A percentile compares a stretch with the other conserved stretches of the same genome.
phyloP scores from a whole-genome alignment of 106 monocot genomes.

The Dactylorhiza incarnata region DNA sequence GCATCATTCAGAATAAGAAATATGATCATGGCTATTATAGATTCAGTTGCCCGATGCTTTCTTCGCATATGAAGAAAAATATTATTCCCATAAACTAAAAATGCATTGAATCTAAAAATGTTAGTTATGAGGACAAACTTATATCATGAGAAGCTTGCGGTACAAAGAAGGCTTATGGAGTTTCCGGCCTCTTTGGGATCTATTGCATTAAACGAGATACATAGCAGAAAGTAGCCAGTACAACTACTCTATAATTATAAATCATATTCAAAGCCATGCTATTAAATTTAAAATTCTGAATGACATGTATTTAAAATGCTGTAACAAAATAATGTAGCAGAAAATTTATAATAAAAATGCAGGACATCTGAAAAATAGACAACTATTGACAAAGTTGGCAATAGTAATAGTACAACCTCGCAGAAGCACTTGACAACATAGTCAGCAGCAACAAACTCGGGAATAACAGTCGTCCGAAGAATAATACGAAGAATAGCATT shows the following conservation, averaged over 20 bases:
- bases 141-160: background rate
- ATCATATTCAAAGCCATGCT: background rate
- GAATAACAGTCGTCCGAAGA: constrained; percentile 53
- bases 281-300: background rate
- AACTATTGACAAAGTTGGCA: background rate
- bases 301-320: background rate
- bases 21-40: background rate
- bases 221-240: background rate
- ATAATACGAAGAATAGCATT: constrained; percentile 77
- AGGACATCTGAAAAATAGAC: background rate
- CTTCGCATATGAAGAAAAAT: background rate
- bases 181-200: background rate
- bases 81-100: background rate
- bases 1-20: background rate
- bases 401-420: constrained; percentile 49
- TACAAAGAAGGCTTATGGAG: background rate
- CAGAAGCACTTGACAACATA: constrained; percentile 92
- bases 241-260: background rate
- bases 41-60: background rate
- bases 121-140: background rate
- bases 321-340: background rate
- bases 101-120: too few species aligned
- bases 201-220: background rate
- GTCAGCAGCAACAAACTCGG: constrained; percentile 86
- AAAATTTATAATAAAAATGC: background rate